These are phyloP conservation scores for Prunus fruticosa DNA, from an alignment of 306 rosid species.

Conservation along the genomic window DNA sequence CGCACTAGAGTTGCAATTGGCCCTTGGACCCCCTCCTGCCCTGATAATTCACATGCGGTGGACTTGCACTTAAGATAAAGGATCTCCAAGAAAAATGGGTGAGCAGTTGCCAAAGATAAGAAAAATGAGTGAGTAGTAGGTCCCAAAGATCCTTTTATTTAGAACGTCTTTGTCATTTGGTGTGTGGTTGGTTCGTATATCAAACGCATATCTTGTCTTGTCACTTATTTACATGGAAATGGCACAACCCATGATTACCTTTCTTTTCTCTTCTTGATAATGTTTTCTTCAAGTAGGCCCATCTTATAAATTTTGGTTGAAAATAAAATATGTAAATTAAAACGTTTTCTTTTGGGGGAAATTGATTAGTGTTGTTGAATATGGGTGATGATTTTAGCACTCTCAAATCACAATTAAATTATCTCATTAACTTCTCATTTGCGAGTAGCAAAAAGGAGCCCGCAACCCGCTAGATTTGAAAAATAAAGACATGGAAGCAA, in stretches of 20 bases:
- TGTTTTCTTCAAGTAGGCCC: background rate
- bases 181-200: background rate
- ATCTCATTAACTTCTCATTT: no score
- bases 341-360: no score
- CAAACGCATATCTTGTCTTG: background rate
- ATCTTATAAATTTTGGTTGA: background rate
- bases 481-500: no score
- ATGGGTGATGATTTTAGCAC: no score
- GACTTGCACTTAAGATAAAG: background rate
- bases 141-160: background rate
- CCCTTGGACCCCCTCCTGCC: no score
- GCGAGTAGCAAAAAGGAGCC: accelerated
- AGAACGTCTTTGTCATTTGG: background rate
- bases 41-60: no score
- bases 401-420: no score
- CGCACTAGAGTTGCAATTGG: no score
- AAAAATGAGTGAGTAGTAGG: background rate
- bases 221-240: background rate
- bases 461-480: no score
- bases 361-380: no score
- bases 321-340: background rate
- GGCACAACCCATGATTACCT: background rate
- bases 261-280: background rate
- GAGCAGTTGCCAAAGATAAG: background rate
- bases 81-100: background rate